Percentiles rank a stretch among this genome's conserved stretches.
These are phyloP conservation scores for Coriolopsis trogii DNA, from an alignment of 1,284 basidiomycete genomes.

Conservation along the genomic window DNA sequence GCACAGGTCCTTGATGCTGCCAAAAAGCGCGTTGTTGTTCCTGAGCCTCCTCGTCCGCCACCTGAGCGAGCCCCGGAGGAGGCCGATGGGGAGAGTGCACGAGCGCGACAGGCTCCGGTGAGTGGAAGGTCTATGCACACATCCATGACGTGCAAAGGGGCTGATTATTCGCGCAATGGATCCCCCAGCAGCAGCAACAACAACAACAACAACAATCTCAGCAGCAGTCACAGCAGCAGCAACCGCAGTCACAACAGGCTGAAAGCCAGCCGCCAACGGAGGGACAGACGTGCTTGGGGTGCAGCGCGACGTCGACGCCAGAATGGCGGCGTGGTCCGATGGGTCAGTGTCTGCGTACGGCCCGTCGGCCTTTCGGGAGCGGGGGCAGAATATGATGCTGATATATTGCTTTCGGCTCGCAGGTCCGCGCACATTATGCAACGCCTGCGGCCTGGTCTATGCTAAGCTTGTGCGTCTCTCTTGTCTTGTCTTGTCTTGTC, in stretches of 20 bases:
- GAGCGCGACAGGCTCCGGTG: slow-evolving; percentile 29
- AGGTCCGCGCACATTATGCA: slow-evolving; percentile 77
- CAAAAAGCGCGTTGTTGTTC: slow-evolving; percentile 30
- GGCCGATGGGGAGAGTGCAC: slow-evolving; percentile 18
- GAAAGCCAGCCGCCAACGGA: slow-evolving; percentile 53
- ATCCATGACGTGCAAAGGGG: no score
- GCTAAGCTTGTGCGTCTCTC: slow-evolving; percentile 62
- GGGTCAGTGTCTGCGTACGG: slow-evolving; percentile 62
- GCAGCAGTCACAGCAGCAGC: no score
- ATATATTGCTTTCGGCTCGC: slow-evolving; percentile 9
- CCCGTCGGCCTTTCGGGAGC: no score
- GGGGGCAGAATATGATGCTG: not conserved
- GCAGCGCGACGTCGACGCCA: slow-evolving; percentile 80
- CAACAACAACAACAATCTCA: no score
- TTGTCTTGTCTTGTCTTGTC: not conserved
- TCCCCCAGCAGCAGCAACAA: no score
- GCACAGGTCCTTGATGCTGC: slow-evolving; percentile 52
- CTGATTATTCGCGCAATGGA: slow-evolving; percentile 1
- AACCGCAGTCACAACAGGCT: slow-evolving; percentile 5
- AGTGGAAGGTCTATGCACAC: slow-evolving; percentile 6
- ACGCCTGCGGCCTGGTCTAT: slow-evolving; percentile 79
- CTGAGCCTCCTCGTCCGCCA: slow-evolving; percentile 21
- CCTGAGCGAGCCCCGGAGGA: slow-evolving; percentile 22
- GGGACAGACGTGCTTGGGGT: slow-evolving; percentile 75
- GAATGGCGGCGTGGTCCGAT: slow-evolving; percentile 82